Evolutionary conservation across 371 early-diverging fungal genomes (phyloP).

Genomic region (Saksenaea oblongispora): DNA sequence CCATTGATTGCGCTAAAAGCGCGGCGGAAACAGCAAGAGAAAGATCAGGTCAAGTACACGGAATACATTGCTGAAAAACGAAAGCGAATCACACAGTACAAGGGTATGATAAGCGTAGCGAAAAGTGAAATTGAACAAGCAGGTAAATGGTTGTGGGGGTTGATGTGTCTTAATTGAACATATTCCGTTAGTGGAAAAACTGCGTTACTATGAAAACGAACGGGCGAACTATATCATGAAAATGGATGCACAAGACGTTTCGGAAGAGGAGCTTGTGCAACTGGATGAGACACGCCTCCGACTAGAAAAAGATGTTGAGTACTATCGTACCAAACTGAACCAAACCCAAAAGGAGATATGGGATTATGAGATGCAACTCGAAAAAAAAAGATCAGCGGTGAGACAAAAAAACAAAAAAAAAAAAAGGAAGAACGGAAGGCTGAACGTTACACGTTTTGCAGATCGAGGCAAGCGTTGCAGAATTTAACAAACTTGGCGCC

Average conservation of each 20-base stretch:
- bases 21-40: slow-evolving; percentile 41
- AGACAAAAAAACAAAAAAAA: neutral
- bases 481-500: neutral
- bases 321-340: neutral
- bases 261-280: neutral
- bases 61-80: slow-evolving; percentile 15
- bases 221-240: neutral
- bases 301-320: neutral
- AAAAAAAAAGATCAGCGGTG: neutral
- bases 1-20: slow-evolving; percentile 56
- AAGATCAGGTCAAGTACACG: slow-evolving; percentile 30
- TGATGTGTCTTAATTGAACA: no score
- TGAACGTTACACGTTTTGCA: neutral
- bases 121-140: neutral
- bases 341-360: neutral
- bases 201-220: neutral
- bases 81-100: slow-evolving; percentile 9
- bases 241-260: neutral
- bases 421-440: no score
- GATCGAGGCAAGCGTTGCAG: neutral
- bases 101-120: slow-evolving; percentile 6
- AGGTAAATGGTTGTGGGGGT: neutral
- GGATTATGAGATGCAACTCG: neutral
- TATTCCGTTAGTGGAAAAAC: neutral
- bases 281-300: neutral